Base-by-base conservation (phyloP, 257 asterid species). In the Ajuga chamaepitys region DNA sequence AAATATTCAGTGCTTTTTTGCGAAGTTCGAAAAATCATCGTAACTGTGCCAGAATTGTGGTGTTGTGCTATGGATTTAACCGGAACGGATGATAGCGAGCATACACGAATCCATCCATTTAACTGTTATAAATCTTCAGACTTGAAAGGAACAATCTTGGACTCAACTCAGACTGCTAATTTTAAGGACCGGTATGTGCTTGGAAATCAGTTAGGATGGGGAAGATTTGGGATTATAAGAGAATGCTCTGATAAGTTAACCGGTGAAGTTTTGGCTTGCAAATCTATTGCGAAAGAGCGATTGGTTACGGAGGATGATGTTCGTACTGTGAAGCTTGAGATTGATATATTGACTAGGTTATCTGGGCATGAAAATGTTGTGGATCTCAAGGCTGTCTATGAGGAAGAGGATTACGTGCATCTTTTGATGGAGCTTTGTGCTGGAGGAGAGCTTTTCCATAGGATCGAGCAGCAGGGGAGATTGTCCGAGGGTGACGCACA, bases 361-460 rank as follows among this genome's bases (percentile, higher is more conserved):
- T 78, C 81, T 0, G 89, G 89, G 45, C 89, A 83, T 9, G 75
- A 77, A 42, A 83, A 81, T 37, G 81, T 83, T 47, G 89, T 83
- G 37, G 85, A 83, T 74, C 86, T 83, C 64, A 83, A 76, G 80
- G 89, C 86, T 35, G 89, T 83, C 7, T 83, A 81, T 38, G 89
- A 83, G 66, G 86, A 78, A 58, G 83, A 78, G 53, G 81, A 83
- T 58, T 74, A 76, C 46, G 89, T 83, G 48, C 86, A 83, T 75
- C 82, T 83, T 59, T 30, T 83, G 28, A 83, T 83, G 89, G 89
- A 83, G 80, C 86, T 83, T 60, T 83, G 89, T 74, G 89, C 80
- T 22, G 89, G 89, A 28, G 89, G 89, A 26, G 89, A 83, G 67
- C 86, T 83, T 42, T 83, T 83, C 71, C 85, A 81, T 76, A 74